Base-by-base conservation (phyloP, 345 rosid genomes). In the Brassica juncea region DNA sequence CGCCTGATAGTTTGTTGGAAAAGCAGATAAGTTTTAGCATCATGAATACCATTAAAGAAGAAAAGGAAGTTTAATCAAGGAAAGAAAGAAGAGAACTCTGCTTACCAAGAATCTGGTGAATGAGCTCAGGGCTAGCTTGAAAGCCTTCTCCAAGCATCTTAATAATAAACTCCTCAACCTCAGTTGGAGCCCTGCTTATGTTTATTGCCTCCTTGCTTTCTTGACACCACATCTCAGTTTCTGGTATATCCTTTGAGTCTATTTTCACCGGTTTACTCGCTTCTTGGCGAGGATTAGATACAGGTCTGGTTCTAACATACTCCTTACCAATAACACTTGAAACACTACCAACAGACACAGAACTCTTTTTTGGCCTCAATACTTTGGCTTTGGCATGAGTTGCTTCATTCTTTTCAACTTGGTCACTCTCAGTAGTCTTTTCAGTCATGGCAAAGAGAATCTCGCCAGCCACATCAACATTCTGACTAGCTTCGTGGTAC, bases 131-230 rank as follows among this genome's bases (percentile, higher is more conserved):
- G 59, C 86, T 89, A 59, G 85, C 86, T 84, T 82, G 86, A 75
- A 87, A 88, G 16, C 92, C 90, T 67, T 79, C 85, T 78, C 73
- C 84, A 61, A 89, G 89, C 89, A 89, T 84, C 71, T 83, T 82
- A 37, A 83, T 61, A n/a, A 86, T 70, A 72, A 89, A 89, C 44
- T 89, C 84, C 78, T 87, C 87, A 27, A 86, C 58, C 62, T 83
- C 86, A 70, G 77, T 68, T 16, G 37, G 71, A 65, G 72, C 30
- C 79, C 77, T 49, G 73, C 39, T 77, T 52, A 30, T 70, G 57
- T 19, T 72, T 35, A 21, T 70, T 44, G 42, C 47, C 73, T 72
- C 66, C 8, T 35, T 66, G 59, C 16, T 65, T 57, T 67, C 59
- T 15, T 78, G 73, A 61, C 60, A 52, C 84, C 90, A 84, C 60